Conservation (phyloP, 768 basidiomycete genomes). For the Termitomyces eurrhizus region DNA sequence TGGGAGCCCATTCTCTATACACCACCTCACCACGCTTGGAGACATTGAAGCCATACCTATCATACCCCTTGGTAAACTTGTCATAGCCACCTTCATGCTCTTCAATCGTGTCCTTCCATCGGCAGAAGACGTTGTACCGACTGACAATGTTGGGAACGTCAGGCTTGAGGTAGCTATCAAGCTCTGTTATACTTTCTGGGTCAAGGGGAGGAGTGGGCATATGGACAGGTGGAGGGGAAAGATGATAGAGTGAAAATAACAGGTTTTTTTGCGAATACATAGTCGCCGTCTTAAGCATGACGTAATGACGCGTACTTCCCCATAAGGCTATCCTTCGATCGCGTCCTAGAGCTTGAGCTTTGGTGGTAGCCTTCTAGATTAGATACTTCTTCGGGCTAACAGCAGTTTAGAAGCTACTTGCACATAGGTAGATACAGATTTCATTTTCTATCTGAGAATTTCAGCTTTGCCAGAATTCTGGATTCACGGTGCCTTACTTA, state of each 20-base stretch:
- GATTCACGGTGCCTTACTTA: background rate
- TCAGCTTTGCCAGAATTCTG: background rate
- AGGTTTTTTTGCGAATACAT: background rate
- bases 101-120: slow-evolving; percentile 76
- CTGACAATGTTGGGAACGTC: slow-evolving; percentile 65
- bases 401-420: background rate
- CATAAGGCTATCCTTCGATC: background rate
- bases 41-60: slow-evolving; percentile 76
- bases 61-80: slow-evolving; percentile 75
- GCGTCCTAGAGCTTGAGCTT: background rate
- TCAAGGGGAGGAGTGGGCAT: slow-evolving; percentile 51
- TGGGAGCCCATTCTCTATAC: slow-evolving; percentile 97
- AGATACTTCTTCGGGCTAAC: background rate
- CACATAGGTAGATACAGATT: background rate
- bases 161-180: slow-evolving; percentile 75
- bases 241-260: slow-evolving; percentile 18
- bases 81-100: slow-evolving; percentile 83
- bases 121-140: slow-evolving; percentile 63
- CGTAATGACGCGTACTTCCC: slow-evolving; percentile 13
- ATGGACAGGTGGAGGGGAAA: slow-evolving; percentile 5
- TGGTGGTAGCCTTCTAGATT: background rate
- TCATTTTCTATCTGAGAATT: background rate
- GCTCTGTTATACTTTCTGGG: slow-evolving; percentile 51
- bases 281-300: slow-evolving; percentile 13
- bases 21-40: slow-evolving; percentile 60